Evolutionary conservation across 176 grass and related monocot species (phyloP), one percentile per base, ranked within the genome.

Genomic region (Carex parvula): DNA sequence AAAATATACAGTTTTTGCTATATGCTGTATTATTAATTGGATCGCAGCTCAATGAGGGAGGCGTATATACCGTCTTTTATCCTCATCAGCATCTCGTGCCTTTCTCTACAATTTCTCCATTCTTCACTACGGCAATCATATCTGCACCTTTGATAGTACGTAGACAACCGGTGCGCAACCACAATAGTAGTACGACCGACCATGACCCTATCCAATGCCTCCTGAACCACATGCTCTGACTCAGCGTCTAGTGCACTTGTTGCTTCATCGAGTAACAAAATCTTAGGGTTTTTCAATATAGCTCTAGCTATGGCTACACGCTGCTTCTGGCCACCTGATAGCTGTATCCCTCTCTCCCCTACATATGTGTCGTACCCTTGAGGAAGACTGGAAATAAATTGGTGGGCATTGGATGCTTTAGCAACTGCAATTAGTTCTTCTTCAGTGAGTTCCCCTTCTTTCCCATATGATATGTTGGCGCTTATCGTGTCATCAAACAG

Each of bases 211-310:
- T 92, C 88, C 72, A 90, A 9, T 8, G 88, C 91, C 12, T 92
- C 86, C 6, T 90, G 86, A 52, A 92, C 88, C 4, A 77, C 18
- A 42, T 82, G 64, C 83, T 92, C 91, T 10, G 88, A 90, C 79
- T 92, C 87, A 0, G 91, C 85, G 64, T 92, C 91, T 8, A 92
- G 8, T 18, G 91, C 91, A 48, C 91, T 92, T 18, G 88, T 92
- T 7, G 88, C 89, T 83, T 94, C 92, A 5, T 94, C 92, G 24
- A 94, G 86, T 18, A 94, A 78, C 55, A 91, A 84, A 48, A 93
- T 84, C 81, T 81, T 80, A 10, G 91, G 88, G 67, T 93, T 87
- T 70, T 86, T 93, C 39, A 93, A 62, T 29, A 90, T 84, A 15
- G 91, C 88, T 87, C 88, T 86, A 1, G 88, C 91, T 17, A 93